A percentile compares a stretch with the other conserved stretches of the same genome.
phyloP scores from a whole-genome alignment of 2,329 filamentous ascomycete species.

The Pyrenophora seminiperda region DNA sequence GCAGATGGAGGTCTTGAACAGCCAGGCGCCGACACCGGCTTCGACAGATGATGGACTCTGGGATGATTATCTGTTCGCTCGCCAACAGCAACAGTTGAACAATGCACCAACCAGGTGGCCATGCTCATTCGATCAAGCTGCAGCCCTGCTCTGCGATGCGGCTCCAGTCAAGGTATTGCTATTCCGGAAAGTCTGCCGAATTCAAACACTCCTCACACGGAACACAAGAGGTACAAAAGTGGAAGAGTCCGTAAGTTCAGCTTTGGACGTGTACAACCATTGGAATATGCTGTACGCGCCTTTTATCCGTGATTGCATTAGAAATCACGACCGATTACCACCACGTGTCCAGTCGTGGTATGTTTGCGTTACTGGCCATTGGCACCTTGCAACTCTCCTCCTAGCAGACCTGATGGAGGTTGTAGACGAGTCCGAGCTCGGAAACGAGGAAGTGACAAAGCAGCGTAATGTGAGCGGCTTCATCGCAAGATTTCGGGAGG shows the following conservation, averaged over 20 bases:
- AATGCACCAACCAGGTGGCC: constrained; percentile 55
- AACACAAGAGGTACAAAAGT: constrained; percentile 46
- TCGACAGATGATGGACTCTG: constrained; percentile 36
- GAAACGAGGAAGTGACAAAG: constrained; percentile 29
- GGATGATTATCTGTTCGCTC: constrained; percentile 49
- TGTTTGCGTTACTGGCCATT: constrained; percentile 62
- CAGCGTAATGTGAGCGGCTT: constrained; percentile 41
- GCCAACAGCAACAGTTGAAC: constrained; percentile 26
- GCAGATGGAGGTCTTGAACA: constrained; percentile 7
- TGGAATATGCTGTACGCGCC: constrained; percentile 60
- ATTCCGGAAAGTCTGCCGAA: constrained; percentile 61
- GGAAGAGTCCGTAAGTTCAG: constrained; percentile 56
- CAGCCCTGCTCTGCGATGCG: constrained; percentile 57
- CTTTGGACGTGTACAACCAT: constrained; percentile 59
- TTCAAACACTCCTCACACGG: constrained; percentile 59
- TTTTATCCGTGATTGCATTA: constrained; percentile 60
- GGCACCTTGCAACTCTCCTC: constrained; percentile 62
- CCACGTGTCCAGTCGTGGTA: constrained; percentile 65
- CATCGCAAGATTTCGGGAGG: constrained; percentile 49
- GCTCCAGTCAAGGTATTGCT: constrained; percentile 65
- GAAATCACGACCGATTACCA: constrained; percentile 57
- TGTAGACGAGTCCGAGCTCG: constrained; percentile 52
- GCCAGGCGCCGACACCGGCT: not conserved
- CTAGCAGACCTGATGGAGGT: constrained; percentile 60
- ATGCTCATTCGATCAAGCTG: constrained; percentile 59